Evolutionary conservation across 164 flowering plant genomes (phyloP).

Genomic region (Aristolochia fimbriata): DNA sequence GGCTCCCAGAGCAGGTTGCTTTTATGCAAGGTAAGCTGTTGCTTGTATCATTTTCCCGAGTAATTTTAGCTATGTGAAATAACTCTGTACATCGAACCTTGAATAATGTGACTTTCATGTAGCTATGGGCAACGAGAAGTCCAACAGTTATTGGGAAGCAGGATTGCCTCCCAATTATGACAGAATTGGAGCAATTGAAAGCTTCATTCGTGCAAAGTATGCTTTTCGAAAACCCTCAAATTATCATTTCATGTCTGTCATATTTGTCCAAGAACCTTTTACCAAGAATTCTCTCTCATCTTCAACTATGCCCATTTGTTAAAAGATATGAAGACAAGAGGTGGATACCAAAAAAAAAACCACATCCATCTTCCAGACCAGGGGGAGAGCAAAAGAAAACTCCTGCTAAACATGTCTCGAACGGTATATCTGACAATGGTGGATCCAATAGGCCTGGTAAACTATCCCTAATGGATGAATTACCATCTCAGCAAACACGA

Average conservation of each 20-base stretch:
- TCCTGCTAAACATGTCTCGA: slow-evolving; percentile 5
- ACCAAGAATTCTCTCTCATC: not conserved
- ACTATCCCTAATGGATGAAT: slow-evolving; percentile 2
- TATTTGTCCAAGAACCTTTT: not conserved
- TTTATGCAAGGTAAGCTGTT: slow-evolving; percentile 57
- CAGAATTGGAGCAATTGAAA: slow-evolving; percentile 44
- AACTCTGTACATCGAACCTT: not conserved
- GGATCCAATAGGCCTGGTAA: slow-evolving; percentile 2
- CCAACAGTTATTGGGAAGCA: slow-evolving; percentile 80
- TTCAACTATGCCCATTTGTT: not conserved
- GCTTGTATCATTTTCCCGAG: not conserved
- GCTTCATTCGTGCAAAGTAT: slow-evolving; percentile 64
- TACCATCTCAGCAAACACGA: slow-evolving; percentile 3
- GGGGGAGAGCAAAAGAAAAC: slow-evolving; percentile 14
- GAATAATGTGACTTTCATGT: not conserved
- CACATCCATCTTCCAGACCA: slow-evolving; percentile 12
- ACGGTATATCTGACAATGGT: slow-evolving; percentile 2
- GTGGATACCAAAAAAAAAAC: slow-evolving; percentile 24
- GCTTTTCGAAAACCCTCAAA: slow-evolving; percentile 1
- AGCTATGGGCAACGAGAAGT: slow-evolving; percentile 73
- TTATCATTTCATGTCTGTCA: not conserved
- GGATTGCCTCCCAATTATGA: slow-evolving; percentile 57
- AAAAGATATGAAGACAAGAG: slow-evolving; percentile 47
- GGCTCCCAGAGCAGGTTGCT: slow-evolving; percentile 72
- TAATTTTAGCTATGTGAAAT: not conserved